Evolutionary conservation across 257 asterid species (phyloP).

Genomic region (Lycium barbarum): DNA sequence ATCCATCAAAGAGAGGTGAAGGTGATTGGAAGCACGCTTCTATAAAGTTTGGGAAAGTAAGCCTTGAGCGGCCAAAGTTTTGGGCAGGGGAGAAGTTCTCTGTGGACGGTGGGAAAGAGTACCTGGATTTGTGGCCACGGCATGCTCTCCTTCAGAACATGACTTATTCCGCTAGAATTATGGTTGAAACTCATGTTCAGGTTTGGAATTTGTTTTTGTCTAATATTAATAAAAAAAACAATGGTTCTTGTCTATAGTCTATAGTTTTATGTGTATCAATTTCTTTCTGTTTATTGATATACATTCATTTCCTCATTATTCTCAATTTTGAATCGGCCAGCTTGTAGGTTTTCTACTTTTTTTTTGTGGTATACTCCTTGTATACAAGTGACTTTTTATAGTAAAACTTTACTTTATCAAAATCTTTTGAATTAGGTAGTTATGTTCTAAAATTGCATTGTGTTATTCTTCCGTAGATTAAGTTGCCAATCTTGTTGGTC

Average conservation of each 20-base stretch:
- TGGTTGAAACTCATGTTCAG: conserved; percentile 68
- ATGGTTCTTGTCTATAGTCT: background rate
- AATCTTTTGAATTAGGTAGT: background rate
- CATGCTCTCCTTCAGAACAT: conserved; percentile 94
- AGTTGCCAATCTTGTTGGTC: conserved; percentile 19
- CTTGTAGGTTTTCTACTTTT: conserved; percentile 6
- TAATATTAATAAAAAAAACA: background rate
- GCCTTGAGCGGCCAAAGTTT: conserved; percentile 65
- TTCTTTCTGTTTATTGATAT: background rate
- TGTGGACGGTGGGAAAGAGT: conserved; percentile 56
- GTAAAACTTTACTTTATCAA: background rate
- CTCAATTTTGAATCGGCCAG: conserved; percentile 6
- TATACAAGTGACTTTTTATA: background rate
- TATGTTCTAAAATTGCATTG: conserved; percentile 19
- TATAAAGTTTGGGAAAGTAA: conserved; percentile 77
- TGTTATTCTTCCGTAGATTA: background rate
- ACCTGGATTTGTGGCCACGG: conserved; percentile 63
- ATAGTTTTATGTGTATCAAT: background rate
- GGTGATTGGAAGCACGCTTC: conserved; percentile 83
- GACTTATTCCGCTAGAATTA: conserved; percentile 83
- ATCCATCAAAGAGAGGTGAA: conserved; percentile 82
- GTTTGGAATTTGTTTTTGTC: conserved; percentile 41
- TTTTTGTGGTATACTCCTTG: background rate
- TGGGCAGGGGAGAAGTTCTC: conserved; percentile 69
- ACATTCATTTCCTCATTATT: background rate